These are phyloP conservation scores for Myriosclerotinia curreyana DNA, from an alignment of 2,329 filamentous ascomycete genomes.

Conservation along the genomic window DNA sequence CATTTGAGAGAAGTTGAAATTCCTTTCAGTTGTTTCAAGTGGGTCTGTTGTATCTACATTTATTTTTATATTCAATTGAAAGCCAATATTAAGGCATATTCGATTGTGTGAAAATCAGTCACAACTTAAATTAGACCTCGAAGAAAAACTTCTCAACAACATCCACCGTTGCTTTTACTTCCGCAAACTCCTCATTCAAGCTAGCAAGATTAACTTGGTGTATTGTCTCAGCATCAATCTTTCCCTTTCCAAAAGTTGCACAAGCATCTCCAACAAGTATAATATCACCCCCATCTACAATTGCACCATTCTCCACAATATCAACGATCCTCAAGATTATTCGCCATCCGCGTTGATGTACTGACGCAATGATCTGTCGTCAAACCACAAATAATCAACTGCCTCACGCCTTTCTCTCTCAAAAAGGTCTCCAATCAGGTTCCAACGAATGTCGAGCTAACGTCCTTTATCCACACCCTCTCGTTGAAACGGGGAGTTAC, in stretches of 20 bases:
- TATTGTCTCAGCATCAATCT: conserved; percentile 5
- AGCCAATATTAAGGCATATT: not conserved
- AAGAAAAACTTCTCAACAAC: not conserved
- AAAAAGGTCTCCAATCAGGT: not conserved
- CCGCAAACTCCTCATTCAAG: conserved; percentile 5
- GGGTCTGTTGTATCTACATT: not conserved
- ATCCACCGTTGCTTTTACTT: not conserved
- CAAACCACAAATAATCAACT: conserved; percentile 10
- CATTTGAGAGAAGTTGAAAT: not conserved
- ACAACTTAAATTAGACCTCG: not conserved
- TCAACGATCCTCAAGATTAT: conserved; percentile 10
- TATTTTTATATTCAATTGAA: not conserved
- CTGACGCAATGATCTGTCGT: conserved; percentile 10
- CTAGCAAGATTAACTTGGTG: conserved; percentile 12
- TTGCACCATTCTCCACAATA: conserved; percentile 1
- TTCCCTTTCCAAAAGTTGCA: conserved; percentile 3
- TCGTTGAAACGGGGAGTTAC: conserved; percentile 1
- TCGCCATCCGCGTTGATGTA: conserved; percentile 2
- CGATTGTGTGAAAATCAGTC: not conserved
- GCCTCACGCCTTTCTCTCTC: not conserved
- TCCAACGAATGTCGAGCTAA: conserved; percentile 6
- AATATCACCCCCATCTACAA: conserved; percentile 3
- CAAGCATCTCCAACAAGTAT: conserved; percentile 8
- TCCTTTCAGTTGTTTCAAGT: not conserved
- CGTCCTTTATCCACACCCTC: conserved; percentile 1